Evolutionary conservation across 371 early-diverging fungal species (phyloP).

Genomic region (Syncephalastrum sp.): DNA sequence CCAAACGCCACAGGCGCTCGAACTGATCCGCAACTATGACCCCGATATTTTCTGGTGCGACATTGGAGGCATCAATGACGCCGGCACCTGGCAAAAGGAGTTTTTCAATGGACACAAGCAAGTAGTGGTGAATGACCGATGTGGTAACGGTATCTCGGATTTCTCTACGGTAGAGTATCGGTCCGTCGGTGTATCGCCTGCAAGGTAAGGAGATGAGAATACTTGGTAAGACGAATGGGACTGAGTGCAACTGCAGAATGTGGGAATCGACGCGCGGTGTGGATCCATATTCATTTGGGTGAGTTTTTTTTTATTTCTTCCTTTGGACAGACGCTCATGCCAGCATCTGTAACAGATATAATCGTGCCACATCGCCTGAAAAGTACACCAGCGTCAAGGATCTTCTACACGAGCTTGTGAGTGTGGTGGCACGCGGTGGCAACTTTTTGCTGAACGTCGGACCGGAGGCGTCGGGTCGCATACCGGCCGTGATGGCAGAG

Average conservation of each 20-base stretch:
- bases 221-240: not conserved
- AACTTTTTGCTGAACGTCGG: conserved; percentile 37
- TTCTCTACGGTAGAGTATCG: conserved; percentile 38
- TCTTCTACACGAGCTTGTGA: conserved; percentile 26
- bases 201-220: conserved; percentile 9
- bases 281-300: conserved; percentile 42
- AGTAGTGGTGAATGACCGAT: conserved; percentile 33
- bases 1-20: conserved; percentile 35
- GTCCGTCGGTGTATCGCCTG: conserved; percentile 11
- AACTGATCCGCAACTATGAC: conserved; percentile 24
- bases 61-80: conserved; percentile 43
- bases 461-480: conserved; percentile 21
- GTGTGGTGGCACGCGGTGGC: conserved; percentile 28
- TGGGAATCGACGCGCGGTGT: conserved; percentile 46
- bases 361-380: conserved; percentile 24
- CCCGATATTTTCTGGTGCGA: conserved; percentile 45
- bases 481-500: conserved; percentile 18
- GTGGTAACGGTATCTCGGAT: conserved; percentile 34
- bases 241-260: conserved; percentile 11
- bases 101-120: conserved; percentile 23
- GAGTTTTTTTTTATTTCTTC: not conserved
- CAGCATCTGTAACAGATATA: conserved; percentile 8
- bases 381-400: conserved; percentile 21
- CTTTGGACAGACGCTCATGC: no score
- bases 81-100: conserved; percentile 27